Evolutionary conservation across 2,329 filamentous ascomycete species (phyloP).

Genomic region (Xylariaceae sp.): DNA sequence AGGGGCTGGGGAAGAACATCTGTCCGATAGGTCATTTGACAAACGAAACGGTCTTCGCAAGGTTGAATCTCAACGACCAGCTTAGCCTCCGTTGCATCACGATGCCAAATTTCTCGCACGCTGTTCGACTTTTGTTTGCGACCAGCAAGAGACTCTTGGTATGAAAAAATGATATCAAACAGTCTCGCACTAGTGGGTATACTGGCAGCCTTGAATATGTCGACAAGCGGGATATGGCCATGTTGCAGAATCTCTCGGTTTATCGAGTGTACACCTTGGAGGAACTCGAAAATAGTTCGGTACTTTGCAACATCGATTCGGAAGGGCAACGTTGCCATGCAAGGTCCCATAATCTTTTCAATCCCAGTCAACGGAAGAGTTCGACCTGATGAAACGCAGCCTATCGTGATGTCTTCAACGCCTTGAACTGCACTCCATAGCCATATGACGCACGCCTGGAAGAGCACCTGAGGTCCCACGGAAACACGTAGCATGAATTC

Average conservation of each 20-base stretch:
- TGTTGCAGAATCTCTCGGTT: conserved; percentile 64
- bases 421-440: conserved; percentile 62
- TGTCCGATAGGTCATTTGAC: conserved; percentile 45
- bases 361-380: conserved; percentile 65
- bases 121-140: conserved; percentile 20
- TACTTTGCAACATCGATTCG: conserved; percentile 54
- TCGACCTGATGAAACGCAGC: conserved; percentile 76
- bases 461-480: conserved; percentile 63
- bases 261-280: conserved; percentile 57
- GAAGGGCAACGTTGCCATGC: conserved; percentile 69
- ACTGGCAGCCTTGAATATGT: conserved; percentile 60
- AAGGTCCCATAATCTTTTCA: conserved; percentile 73
- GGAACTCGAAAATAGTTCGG: conserved; percentile 52
- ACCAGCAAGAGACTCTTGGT: conserved; percentile 66
- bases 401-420: conserved; percentile 62
- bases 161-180: conserved; percentile 77
- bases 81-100: conserved; percentile 71
- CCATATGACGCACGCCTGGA: conserved; percentile 66
- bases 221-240: conserved; percentile 56
- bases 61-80: conserved; percentile 75
- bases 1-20: conserved; percentile 50
- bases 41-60: conserved; percentile 34
- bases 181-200: conserved; percentile 51
- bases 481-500: conserved; percentile 36
- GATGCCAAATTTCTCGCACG: conserved; percentile 53